Evolutionary conservation across 2,329 filamentous ascomycete genomes (phyloP).

Genomic region (Zymoseptoria tritici): DNA sequence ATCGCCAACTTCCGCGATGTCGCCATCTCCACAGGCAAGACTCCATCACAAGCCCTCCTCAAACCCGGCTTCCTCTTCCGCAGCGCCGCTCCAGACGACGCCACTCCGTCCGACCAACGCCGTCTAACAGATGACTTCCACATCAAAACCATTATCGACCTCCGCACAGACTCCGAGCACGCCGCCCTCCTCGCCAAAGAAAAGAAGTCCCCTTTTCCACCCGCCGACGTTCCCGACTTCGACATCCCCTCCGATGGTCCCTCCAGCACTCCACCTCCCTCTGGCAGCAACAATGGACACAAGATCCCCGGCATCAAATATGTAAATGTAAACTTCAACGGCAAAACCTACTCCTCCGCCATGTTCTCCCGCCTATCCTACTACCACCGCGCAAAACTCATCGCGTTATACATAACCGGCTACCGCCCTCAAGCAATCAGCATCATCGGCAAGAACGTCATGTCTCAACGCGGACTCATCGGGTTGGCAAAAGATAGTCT

Average conservation of each 20-base stretch:
- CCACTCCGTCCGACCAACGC: conserved; percentile 56
- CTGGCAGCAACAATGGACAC: conserved; percentile 20
- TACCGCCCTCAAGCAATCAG: conserved; percentile 62
- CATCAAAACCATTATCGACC: conserved; percentile 68
- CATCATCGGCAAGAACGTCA: conserved; percentile 62
- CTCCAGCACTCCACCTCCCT: conserved; percentile 40
- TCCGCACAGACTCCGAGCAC: conserved; percentile 60
- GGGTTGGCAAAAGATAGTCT: conserved; percentile 65
- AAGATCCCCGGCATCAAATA: conserved; percentile 59
- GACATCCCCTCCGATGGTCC: conserved; percentile 24
- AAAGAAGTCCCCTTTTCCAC: conserved; percentile 39
- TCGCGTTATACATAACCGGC: conserved; percentile 57
- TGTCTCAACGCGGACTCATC: conserved; percentile 63
- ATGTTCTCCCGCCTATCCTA: conserved; percentile 62
- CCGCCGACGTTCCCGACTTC: conserved; percentile 42
- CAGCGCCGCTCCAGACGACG: conserved; percentile 53
- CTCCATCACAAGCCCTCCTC: conserved; percentile 40
- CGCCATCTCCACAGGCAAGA: conserved; percentile 55
- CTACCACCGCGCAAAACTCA: conserved; percentile 56
- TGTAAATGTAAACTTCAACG: conserved; percentile 65
- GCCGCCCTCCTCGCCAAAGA: conserved; percentile 49
- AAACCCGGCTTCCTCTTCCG: conserved; percentile 19
- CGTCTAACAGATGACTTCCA: conserved; percentile 53
- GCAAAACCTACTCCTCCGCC: conserved; percentile 59
- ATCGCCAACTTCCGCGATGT: conserved; percentile 75